Conservation (phyloP, 2,329 filamentous ascomycete species). For the Malbranchea zuffiana region DNA sequence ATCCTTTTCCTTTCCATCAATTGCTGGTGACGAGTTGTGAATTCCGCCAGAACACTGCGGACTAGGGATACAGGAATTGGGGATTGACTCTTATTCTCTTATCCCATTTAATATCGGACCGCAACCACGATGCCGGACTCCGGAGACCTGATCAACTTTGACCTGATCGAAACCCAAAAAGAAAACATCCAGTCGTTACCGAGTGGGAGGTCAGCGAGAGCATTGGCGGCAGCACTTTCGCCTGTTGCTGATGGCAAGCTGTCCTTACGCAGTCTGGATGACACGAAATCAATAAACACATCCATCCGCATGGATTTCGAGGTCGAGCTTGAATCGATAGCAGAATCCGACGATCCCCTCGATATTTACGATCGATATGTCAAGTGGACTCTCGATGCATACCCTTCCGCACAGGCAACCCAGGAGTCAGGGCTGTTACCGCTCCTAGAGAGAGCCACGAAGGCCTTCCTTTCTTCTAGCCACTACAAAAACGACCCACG, state of each 20-base stretch:
- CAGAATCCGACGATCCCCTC: constrained; percentile 86
- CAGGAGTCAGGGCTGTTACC: constrained; percentile 80
- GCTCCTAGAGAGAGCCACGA: constrained; percentile 85
- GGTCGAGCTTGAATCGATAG: constrained; percentile 62
- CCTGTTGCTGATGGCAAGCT: constrained; percentile 42
- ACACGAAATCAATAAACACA: constrained; percentile 68
- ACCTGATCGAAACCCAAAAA: constrained; percentile 91
- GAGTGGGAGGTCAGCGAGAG: constrained; percentile 76
- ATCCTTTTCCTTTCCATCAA: too few species aligned
- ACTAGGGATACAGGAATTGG: too few species aligned
- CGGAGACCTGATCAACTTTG: constrained; percentile 52
- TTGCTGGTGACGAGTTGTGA: too few species aligned
- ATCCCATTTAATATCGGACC: too few species aligned
- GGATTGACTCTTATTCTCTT: too few species aligned
- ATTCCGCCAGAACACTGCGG: too few species aligned
- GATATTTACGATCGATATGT: constrained; percentile 95
- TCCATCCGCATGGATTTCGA: constrained; percentile 75
- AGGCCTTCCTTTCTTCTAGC: constrained; percentile 67
- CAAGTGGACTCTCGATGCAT: constrained; percentile 90
- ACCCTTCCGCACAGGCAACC: constrained; percentile 86
- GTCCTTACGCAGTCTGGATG: constrained; percentile 54
- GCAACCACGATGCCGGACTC: constrained; percentile 32
- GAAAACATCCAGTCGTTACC: constrained; percentile 95
- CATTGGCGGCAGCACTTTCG: constrained; percentile 67
- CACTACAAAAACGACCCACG: constrained; percentile 94